Conservation (phyloP, 176 grass and related monocot species). For the Alloteropsis semialata region DNA sequence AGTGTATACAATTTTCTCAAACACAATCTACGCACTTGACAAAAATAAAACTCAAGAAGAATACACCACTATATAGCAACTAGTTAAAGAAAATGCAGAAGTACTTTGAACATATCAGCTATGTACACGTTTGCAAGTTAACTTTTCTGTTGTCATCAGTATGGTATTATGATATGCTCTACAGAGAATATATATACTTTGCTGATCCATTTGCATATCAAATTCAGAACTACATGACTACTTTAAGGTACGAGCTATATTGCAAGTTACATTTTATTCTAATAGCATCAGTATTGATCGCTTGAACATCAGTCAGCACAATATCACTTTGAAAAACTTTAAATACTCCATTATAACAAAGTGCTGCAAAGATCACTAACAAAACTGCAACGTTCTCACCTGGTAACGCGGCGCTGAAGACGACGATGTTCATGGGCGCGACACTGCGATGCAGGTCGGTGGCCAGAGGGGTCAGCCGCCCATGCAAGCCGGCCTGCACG, state of each 20-base stretch:
- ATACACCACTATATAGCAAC: background rate
- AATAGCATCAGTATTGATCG: background rate
- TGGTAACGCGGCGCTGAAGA: background rate
- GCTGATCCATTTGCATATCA: background rate
- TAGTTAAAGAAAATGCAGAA: background rate
- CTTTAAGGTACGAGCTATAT: background rate
- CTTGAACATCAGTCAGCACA: background rate
- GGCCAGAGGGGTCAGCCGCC: conserved; percentile 26
- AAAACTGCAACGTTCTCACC: background rate
- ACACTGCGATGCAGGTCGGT: conserved; percentile 7
- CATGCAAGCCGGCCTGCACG: background rate
- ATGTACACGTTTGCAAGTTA: background rate
- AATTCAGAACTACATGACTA: background rate
- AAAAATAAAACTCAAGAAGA: background rate
- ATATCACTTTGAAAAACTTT: background rate
- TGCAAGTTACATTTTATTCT: background rate
- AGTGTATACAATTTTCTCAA: background rate
- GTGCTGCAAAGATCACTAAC: background rate
- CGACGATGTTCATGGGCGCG: background rate
- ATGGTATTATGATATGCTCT: background rate
- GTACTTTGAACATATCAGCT: background rate
- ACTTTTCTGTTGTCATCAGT: background rate
- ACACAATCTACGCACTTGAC: background rate
- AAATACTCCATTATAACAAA: background rate
- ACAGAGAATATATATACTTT: background rate